These are phyloP conservation scores for Solanum medicagineum DNA, from an alignment of 257 asterid species.

Conservation along the genomic window DNA sequence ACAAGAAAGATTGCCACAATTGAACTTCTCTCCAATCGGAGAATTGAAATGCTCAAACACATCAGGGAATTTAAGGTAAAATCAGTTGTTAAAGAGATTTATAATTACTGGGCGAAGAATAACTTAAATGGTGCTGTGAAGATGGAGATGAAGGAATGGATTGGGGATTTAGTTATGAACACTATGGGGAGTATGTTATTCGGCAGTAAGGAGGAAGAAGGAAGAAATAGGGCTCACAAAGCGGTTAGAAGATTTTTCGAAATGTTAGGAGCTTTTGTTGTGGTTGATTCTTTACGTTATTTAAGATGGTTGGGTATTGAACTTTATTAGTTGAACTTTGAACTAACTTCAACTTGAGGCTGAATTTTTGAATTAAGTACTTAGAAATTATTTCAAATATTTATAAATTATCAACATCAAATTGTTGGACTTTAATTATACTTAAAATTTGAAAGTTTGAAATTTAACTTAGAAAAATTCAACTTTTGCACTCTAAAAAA, in stretches of 20 bases:
- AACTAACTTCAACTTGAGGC: too few species aligned
- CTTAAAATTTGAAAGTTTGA: too few species aligned
- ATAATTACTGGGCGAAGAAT: background rate
- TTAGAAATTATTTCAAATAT: too few species aligned
- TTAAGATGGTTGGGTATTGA: slow-evolving; percentile 9
- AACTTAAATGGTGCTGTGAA: background rate
- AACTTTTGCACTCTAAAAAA: too few species aligned
- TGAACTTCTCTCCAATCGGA: slow-evolving; percentile 4
- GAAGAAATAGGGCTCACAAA: background rate
- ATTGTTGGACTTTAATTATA: too few species aligned
- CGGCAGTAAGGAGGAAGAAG: slow-evolving; percentile 3
- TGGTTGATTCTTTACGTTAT: slow-evolving; percentile 13
- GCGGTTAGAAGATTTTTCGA: slow-evolving; percentile 8
- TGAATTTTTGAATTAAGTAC: too few species aligned
- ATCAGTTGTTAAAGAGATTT: background rate
- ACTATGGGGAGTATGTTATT: slow-evolving; percentile 10
- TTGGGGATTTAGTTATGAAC: slow-evolving; percentile 7
- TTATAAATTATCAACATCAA: too few species aligned
- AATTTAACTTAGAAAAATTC: too few species aligned
- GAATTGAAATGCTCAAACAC: slow-evolving; percentile 12
- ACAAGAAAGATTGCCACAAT: slow-evolving; percentile 4
- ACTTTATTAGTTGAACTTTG: too few species aligned
- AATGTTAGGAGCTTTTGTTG: background rate
- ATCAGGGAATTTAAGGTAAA: slow-evolving; percentile 5
- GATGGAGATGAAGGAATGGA: slow-evolving; percentile 21